Evolutionary conservation across 2,329 filamentous ascomycete species (phyloP).

Genomic region (Fusarium sp.): DNA sequence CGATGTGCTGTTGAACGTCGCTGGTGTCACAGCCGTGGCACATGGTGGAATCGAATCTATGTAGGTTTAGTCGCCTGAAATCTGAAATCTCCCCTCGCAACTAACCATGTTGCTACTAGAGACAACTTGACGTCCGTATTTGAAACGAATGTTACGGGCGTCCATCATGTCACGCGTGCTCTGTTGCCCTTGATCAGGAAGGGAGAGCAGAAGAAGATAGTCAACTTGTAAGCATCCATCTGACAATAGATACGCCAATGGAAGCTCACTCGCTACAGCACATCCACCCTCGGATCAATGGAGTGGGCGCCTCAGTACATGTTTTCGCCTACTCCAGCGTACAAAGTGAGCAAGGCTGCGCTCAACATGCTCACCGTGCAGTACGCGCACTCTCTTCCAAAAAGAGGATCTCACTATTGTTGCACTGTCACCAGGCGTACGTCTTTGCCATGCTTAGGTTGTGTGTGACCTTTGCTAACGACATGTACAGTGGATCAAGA

Average conservation of each 20-base stretch:
- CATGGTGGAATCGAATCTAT: background rate
- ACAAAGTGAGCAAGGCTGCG: slow-evolving; percentile 60
- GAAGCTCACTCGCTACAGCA: background rate
- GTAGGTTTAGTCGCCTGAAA: background rate
- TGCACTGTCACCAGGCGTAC: slow-evolving; percentile 54
- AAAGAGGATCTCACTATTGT: slow-evolving; percentile 57
- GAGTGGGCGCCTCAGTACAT: slow-evolving; percentile 38
- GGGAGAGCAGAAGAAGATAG: slow-evolving; percentile 54
- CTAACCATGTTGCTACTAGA: background rate
- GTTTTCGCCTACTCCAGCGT: slow-evolving; percentile 49
- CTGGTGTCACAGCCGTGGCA: slow-evolving; percentile 35
- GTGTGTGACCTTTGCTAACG: background rate
- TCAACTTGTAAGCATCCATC: slow-evolving; percentile 53
- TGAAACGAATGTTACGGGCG: slow-evolving; percentile 14
- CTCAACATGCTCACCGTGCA: slow-evolving; percentile 60
- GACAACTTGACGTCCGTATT: slow-evolving; percentile 8
- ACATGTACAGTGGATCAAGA: background rate
- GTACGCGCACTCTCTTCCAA: slow-evolving; percentile 50
- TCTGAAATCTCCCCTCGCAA: background rate
- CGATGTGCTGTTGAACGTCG: slow-evolving; percentile 60
- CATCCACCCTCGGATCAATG: slow-evolving; percentile 47
- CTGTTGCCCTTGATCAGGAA: slow-evolving; percentile 54
- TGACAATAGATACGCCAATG: background rate
- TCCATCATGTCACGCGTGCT: slow-evolving; percentile 43
- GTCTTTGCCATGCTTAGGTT: background rate